Evolutionary conservation across 1,284 basidiomycete genomes (phyloP).

Genomic region (Ganoderma sinense): DNA sequence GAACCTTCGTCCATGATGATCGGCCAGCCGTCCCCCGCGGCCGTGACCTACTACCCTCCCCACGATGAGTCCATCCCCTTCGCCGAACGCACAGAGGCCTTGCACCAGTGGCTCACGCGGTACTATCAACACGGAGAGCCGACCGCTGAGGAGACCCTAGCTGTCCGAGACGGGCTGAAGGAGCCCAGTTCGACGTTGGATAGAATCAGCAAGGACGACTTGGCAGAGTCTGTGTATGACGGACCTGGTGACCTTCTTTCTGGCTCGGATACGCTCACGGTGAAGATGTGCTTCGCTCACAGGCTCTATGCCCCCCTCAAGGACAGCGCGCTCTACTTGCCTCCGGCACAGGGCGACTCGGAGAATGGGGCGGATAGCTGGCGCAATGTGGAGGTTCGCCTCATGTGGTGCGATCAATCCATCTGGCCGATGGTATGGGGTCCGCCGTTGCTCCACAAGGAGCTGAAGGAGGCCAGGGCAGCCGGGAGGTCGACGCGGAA

Average conservation of each 20-base stretch:
- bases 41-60: background rate
- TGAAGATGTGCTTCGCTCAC: background rate
- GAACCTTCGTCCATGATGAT: background rate
- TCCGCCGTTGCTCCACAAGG: background rate
- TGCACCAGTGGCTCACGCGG: background rate
- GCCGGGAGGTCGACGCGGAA: background rate
- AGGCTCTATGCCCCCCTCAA: background rate
- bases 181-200: background rate
- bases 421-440: background rate
- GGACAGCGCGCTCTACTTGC: background rate
- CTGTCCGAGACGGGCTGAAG: background rate
- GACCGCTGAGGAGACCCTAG: background rate
- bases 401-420: background rate
- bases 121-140: constrained; percentile 2
- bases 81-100: background rate
- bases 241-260: background rate
- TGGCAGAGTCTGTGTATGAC: background rate
- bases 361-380: background rate
- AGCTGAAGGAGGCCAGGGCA: background rate
- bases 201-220: background rate
- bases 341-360: background rate
- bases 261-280: background rate
- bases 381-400: background rate
- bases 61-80: background rate
- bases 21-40: background rate